phyloP scores from a whole-genome alignment of 164 flowering plant genomes.

The Saururus chinensis region DNA sequence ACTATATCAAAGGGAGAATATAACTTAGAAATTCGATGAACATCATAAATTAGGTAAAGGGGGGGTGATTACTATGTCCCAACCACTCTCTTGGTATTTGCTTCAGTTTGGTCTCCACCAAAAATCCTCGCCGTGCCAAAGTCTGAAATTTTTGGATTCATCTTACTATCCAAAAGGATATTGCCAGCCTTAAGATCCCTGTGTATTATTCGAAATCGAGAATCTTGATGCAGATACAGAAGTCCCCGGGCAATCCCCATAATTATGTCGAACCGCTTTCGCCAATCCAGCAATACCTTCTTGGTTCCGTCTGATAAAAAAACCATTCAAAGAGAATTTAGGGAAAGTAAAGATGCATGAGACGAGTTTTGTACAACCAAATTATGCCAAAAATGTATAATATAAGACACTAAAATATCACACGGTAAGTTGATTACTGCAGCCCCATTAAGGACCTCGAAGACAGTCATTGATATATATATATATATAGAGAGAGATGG shows the following conservation, averaged over 20 bases:
- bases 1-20: background rate
- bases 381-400: background rate
- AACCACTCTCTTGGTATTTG: conserved; percentile 16
- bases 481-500: no score
- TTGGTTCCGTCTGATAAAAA: background rate
- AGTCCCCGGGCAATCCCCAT: conserved; percentile 43
- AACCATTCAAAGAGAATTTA: background rate
- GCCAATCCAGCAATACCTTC: conserved; percentile 12
- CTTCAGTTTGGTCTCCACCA: conserved; percentile 15
- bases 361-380: background rate
- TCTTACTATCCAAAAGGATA: conserved; percentile 30
- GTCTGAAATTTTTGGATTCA: conserved; percentile 43
- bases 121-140: conserved; percentile 41
- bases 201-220: conserved; percentile 37
- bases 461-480: no score
- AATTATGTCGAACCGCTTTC: conserved; percentile 15
- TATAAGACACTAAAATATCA: no score
- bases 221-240: conserved; percentile 54
- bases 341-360: background rate
- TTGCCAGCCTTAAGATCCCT: conserved; percentile 55
- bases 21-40: no score
- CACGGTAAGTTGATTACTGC: no score
- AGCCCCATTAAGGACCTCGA: no score
- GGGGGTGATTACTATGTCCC: conserved; percentile 27
- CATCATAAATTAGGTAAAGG: no score